phyloP scores from a whole-genome alignment of 192 early-diverging fungal species.

The Coemansia aciculifera region DNA sequence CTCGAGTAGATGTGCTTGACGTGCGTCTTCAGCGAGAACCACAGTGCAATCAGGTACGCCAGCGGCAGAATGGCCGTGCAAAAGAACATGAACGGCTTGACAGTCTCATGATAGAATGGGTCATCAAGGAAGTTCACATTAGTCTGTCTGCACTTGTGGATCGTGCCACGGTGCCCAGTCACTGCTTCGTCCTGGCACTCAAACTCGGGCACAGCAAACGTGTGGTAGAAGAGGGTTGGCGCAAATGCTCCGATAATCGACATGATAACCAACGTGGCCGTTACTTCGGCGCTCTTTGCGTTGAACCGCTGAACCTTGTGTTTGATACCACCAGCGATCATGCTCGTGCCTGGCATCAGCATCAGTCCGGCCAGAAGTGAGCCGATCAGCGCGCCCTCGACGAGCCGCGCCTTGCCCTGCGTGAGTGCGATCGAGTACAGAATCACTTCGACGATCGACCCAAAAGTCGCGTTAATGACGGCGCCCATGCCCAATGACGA shows the following conservation, averaged over 20 bases:
- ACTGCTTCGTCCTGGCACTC: constrained; percentile 42
- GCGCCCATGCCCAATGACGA: constrained; percentile 90
- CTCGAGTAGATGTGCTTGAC: constrained; percentile 72
- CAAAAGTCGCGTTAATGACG: constrained; percentile 97
- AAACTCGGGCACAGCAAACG: constrained; percentile 69
- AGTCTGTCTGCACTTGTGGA: constrained; percentile 67
- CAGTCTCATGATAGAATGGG: constrained; percentile 74
- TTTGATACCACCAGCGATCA: constrained; percentile 90
- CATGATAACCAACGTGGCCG: constrained; percentile 93
- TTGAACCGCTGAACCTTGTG: constrained; percentile 95
- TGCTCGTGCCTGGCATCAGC: constrained; percentile 89
- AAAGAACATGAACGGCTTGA: constrained; percentile 83
- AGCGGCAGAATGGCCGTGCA: constrained; percentile 76
- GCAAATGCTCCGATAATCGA: constrained; percentile 89
- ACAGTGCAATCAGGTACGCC: constrained; percentile 86
- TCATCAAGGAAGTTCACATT: constrained; percentile 71
- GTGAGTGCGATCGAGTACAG: constrained; percentile 88
- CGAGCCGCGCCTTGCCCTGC: constrained; percentile 81
- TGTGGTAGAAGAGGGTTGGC: constrained; percentile 92
- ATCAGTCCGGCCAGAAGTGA: constrained; percentile 87
- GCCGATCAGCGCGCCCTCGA: constrained; percentile 91
- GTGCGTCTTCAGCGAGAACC: constrained; percentile 93
- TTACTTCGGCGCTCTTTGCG: constrained; percentile 92
- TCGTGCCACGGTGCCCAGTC: constrained; percentile 22
- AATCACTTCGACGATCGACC: constrained; percentile 93